These are phyloP conservation scores for Colletotrichum liaoningense DNA, from an alignment of 2,329 filamentous ascomycete genomes.

Conservation along the genomic window DNA sequence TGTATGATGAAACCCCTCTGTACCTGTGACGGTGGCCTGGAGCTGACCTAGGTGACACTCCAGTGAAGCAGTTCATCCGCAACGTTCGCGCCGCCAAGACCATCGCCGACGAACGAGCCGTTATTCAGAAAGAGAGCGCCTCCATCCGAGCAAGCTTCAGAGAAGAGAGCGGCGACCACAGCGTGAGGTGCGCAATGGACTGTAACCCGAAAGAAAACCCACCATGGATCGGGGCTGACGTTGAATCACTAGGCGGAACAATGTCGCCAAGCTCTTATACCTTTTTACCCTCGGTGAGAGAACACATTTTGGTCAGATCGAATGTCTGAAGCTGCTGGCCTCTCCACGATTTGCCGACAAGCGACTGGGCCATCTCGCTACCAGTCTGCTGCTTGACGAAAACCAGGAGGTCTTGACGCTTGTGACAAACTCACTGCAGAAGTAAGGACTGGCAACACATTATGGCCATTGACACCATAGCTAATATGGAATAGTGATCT, in stretches of 20 bases:
- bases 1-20: slow-evolving; percentile 41
- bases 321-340: slow-evolving; percentile 96
- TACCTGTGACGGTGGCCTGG: not conserved
- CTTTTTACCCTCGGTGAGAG: slow-evolving; percentile 97
- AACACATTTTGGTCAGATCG: slow-evolving; percentile 99
- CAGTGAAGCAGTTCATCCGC: slow-evolving; percentile 99
- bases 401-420: slow-evolving; percentile 98
- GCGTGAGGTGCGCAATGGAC: slow-evolving; percentile 77
- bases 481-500: slow-evolving; percentile 77
- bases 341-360: slow-evolving; percentile 99
- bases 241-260: slow-evolving; percentile 80
- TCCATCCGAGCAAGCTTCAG: slow-evolving; percentile 97
- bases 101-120: slow-evolving; percentile 97
- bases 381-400: slow-evolving; percentile 95
- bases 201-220: slow-evolving; percentile 27
- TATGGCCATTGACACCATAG: not conserved
- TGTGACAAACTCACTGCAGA: slow-evolving; percentile 97
- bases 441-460: slow-evolving; percentile 65
- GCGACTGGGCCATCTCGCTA: slow-evolving; percentile 92
- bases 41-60: slow-evolving; percentile 30
- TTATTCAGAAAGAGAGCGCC: slow-evolving; percentile 99
- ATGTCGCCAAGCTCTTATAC: slow-evolving; percentile 97
- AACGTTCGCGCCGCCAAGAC: slow-evolving; percentile 99
- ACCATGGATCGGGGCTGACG: slow-evolving; percentile 17
- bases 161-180: slow-evolving; percentile 94